phyloP scores from a whole-genome alignment of 2,329 filamentous ascomycete species.

The Fusarium haematococcum region DNA sequence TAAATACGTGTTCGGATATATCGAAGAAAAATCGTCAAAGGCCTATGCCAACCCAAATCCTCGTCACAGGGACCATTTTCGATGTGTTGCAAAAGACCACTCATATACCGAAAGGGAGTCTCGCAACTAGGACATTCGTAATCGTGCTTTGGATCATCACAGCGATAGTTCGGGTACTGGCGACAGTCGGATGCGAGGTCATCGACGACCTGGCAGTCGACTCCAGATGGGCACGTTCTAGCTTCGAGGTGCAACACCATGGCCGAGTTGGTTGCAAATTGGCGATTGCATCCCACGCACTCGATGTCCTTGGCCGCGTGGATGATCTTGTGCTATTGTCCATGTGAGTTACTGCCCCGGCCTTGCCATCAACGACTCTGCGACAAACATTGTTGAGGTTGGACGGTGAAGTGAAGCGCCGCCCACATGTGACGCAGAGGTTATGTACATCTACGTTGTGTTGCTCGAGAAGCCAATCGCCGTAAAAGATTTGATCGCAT shows the following conservation, averaged over 20 bases:
- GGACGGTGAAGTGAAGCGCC: conserved; percentile 7
- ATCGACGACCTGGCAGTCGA: conserved; percentile 5
- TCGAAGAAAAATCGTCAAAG: not conserved
- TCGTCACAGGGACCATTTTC: conserved; percentile 38
- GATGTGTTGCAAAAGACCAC: conserved; percentile 39
- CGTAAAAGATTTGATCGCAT: not conserved
- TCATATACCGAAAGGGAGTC: conserved; percentile 13
- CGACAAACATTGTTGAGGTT: conserved; percentile 24
- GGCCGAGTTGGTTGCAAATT: conserved; percentile 34
- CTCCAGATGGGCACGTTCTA: conserved; percentile 29
- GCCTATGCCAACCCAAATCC: not conserved
- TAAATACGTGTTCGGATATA: not conserved
- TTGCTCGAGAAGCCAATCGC: not conserved
- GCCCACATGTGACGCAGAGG: conserved; percentile 25
- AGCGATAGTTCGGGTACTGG: not conserved
- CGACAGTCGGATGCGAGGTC: not conserved
- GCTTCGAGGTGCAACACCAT: conserved; percentile 43
- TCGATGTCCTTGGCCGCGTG: conserved; percentile 21
- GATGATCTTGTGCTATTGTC: conserved; percentile 30
- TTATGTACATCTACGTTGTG: conserved; percentile 27
- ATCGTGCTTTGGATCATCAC: conserved; percentile 35
- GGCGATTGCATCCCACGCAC: conserved; percentile 32
- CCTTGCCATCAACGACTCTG: not conserved
- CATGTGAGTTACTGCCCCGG: not conserved
- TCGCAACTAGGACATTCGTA: conserved; percentile 33